Evolutionary conservation across 495 filamentous ascomycete genomes (phyloP).

Genomic region (Hypoxylon fuscum): DNA sequence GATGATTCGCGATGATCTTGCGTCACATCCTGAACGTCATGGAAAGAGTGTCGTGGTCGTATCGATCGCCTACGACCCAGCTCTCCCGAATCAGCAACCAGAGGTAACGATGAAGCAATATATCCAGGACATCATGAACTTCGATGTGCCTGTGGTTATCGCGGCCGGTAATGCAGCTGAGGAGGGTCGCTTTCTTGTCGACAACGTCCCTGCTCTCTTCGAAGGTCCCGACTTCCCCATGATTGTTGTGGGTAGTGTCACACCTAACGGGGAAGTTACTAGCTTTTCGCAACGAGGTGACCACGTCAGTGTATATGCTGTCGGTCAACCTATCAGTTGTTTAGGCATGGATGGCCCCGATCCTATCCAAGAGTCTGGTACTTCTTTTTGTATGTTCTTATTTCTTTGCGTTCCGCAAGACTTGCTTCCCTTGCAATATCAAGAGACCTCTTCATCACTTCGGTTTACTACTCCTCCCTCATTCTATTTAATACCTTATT

Average conservation of each 20-base stretch:
- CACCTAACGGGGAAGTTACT: neutral
- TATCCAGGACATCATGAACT: slow-evolving; percentile 1
- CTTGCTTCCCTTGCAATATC: neutral
- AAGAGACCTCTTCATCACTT: no score
- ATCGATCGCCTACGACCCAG: neutral
- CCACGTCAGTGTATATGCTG: neutral
- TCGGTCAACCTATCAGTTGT: neutral
- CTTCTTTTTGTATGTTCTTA: neutral
- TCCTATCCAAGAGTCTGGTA: neutral
- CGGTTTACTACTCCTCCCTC: neutral
- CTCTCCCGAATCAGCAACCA: neutral
- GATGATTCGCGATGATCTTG: neutral
- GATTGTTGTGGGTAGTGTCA: neutral
- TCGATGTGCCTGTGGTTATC: neutral
- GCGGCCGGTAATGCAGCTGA: neutral
- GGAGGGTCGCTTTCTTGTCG: neutral
- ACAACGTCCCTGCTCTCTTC: neutral
- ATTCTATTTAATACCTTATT: neutral
- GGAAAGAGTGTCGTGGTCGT: neutral
- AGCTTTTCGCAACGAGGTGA: neutral
- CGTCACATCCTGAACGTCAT: neutral
- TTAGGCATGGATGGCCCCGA: neutral
- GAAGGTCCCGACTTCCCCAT: neutral
- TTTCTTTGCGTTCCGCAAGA: neutral
- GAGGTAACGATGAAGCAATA: neutral